These are phyloP conservation scores for Colletotrichum tofieldiae DNA, from an alignment of 2,329 filamentous ascomycete genomes.

Conservation along the genomic window DNA sequence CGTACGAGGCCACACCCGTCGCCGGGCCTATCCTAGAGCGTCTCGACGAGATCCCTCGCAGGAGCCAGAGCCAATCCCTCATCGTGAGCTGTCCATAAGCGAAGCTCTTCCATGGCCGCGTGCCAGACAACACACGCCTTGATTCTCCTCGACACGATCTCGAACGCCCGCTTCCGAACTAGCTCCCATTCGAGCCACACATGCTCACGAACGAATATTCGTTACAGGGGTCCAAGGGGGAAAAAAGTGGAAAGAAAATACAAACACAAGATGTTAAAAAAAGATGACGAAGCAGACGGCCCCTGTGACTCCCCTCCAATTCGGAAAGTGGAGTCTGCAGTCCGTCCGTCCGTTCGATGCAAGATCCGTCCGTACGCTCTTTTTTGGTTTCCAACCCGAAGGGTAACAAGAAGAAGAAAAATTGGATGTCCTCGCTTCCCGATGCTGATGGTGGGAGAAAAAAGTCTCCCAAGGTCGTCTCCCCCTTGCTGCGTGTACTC, in stretches of 20 bases:
- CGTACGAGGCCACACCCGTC: background rate
- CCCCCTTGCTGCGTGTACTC: conserved; percentile 13
- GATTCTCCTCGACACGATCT: background rate
- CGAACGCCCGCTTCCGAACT: background rate
- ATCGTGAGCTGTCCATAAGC: background rate
- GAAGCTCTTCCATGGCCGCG: background rate
- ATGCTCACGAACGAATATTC: background rate
- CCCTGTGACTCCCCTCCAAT: background rate
- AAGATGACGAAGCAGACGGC: conserved; percentile 10
- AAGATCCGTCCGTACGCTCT: conserved; percentile 9
- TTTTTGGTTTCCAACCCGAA: conserved; percentile 31
- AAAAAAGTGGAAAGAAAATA: background rate
- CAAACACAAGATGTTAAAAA: background rate
- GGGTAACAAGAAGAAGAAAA: background rate
- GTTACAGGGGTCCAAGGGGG: background rate
- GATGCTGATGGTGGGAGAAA: conserved; percentile 22
- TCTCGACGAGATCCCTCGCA: background rate
- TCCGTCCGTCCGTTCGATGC: conserved; percentile 16
- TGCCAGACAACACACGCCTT: background rate
- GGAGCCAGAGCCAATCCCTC: background rate
- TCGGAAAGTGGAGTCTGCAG: background rate
- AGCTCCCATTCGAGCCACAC: background rate
- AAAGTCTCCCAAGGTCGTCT: background rate
- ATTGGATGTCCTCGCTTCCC: conserved; percentile 35
- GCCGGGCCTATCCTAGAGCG: background rate